Conservation (phyloP, 352 stramenopile genomes). For the Blastocystis sp. region DNA sequence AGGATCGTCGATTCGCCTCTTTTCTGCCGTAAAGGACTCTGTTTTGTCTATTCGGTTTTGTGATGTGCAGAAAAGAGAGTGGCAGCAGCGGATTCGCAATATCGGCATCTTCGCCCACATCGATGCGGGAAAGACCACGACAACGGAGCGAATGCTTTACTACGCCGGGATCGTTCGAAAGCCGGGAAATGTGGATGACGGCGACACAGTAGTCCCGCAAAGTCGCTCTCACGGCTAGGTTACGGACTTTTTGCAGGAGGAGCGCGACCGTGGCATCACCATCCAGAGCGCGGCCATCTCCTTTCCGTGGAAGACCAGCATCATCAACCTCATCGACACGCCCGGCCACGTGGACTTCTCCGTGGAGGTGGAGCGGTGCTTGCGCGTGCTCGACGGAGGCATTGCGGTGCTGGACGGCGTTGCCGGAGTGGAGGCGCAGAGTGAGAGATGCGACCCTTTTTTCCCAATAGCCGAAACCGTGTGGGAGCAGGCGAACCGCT, state of each 20-base stretch:
- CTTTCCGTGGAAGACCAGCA: conserved; percentile 86
- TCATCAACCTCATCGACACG: conserved; percentile 96
- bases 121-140: conserved; percentile 95
- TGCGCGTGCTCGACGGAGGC: conserved; percentile 93
- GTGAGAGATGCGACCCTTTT: conserved; percentile 75
- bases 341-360: conserved; percentile 96
- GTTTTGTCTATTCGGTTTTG: not conserved
- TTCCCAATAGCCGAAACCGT: conserved; percentile 76
- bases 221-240: not conserved
- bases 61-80: conserved; percentile 29
- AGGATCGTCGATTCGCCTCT: not conserved
- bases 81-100: conserved; percentile 81
- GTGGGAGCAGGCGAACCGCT: conserved; percentile 87
- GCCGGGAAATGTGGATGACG: conserved; percentile 86
- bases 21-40: not conserved
- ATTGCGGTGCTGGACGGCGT: conserved; percentile 92
- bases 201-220: conserved; percentile 75
- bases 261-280: conserved; percentile 95
- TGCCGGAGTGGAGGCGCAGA: conserved; percentile 88
- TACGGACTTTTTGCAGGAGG: conserved; percentile 82
- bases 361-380: conserved; percentile 91
- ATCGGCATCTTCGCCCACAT: conserved; percentile 98
- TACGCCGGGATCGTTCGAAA: conserved; percentile 90
- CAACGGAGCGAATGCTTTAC: conserved; percentile 95
- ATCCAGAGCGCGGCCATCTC: conserved; percentile 92